A percentile compares a stretch with the other conserved stretches of the same genome.
phyloP scores from a whole-genome alignment of 768 basidiomycete genomes.

The Kwoniella pini region DNA sequence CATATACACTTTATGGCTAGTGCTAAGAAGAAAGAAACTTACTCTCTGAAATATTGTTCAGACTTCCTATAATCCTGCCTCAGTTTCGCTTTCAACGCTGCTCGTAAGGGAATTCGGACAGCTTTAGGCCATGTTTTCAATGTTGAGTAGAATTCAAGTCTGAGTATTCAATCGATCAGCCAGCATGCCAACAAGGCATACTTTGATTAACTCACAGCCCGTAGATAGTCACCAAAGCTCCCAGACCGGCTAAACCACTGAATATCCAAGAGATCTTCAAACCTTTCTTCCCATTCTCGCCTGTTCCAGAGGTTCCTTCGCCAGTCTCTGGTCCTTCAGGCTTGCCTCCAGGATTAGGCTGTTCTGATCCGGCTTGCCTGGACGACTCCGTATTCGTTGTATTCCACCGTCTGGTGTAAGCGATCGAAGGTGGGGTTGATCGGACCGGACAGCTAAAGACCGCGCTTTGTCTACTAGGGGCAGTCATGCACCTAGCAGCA shows the following conservation, averaged over 20 bases:
- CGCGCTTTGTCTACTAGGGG: background rate
- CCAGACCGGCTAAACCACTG: slow-evolving; percentile 45
- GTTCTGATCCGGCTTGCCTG: background rate
- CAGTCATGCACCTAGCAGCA: background rate
- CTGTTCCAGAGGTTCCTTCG: background rate
- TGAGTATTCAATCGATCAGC: slow-evolving; percentile 12
- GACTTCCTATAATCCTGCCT: slow-evolving; percentile 40
- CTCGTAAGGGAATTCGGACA: slow-evolving; percentile 45
- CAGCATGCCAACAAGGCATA: no score
- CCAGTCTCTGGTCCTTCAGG: background rate
- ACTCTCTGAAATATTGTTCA: slow-evolving; percentile 48
- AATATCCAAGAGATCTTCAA: slow-evolving; percentile 46
- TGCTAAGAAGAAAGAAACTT: slow-evolving; percentile 19
- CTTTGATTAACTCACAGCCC: slow-evolving; percentile 47
- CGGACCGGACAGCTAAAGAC: background rate
- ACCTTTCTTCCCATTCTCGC: slow-evolving; percentile 10
- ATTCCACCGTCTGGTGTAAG: background rate
- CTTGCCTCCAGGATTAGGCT: background rate
- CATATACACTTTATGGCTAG: no score
- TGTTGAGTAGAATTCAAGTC: slow-evolving; percentile 51
- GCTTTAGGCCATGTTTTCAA: slow-evolving; percentile 49
- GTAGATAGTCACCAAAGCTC: slow-evolving; percentile 52
- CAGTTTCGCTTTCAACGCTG: slow-evolving; percentile 49
- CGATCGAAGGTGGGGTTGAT: background rate
- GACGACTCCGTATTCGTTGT: background rate